These are phyloP conservation scores for Dothideomycetes sp. DNA, from an alignment of 2,329 filamentous ascomycete species.

Conservation along the genomic window DNA sequence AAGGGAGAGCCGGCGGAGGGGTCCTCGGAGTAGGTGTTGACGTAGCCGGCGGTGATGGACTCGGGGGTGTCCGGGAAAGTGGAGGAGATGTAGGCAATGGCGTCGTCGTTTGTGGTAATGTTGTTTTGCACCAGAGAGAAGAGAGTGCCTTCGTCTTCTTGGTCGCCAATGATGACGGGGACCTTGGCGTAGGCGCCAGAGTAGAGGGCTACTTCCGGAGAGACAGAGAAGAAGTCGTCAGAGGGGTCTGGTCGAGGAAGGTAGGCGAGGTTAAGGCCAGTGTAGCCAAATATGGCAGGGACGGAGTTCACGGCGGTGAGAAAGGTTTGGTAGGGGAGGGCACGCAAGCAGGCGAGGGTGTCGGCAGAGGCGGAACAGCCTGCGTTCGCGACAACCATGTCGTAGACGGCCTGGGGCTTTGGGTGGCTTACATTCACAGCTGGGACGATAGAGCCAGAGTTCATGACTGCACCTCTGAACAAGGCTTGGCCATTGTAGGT, in stretches of 20 bases:
- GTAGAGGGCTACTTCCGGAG: conserved; percentile 47
- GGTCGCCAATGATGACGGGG: conserved; percentile 58
- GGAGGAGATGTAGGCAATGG: conserved; percentile 52
- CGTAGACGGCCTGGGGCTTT: conserved; percentile 50
- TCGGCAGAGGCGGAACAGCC: conserved; percentile 32
- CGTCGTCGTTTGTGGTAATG: conserved; percentile 47
- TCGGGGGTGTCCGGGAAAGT: conserved; percentile 50
- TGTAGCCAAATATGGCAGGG: conserved; percentile 56
- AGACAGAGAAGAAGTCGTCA: conserved; percentile 48
- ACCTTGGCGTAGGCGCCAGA: conserved; percentile 47
- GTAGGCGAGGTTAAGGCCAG: conserved; percentile 59
- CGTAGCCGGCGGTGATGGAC: conserved; percentile 38
- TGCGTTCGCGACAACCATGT: conserved; percentile 34
- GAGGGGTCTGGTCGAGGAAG: conserved; percentile 56
- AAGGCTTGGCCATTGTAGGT: conserved; percentile 64
- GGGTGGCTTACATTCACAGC: conserved; percentile 47
- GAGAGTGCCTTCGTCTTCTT: conserved; percentile 71
- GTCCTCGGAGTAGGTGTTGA: conserved; percentile 51
- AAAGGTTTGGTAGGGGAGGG: conserved; percentile 33
- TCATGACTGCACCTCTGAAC: conserved; percentile 71
- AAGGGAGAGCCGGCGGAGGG: conserved; percentile 57
- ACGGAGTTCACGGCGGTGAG: conserved; percentile 59
- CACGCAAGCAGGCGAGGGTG: conserved; percentile 38
- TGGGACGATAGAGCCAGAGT: conserved; percentile 51
- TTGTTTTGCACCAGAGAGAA: conserved; percentile 62